A percentile compares a stretch with the other conserved stretches of the same genome.
These are phyloP conservation scores for Neurospora sublineolata DNA, from an alignment of 495 filamentous ascomycete species.

Conservation along the genomic window DNA sequence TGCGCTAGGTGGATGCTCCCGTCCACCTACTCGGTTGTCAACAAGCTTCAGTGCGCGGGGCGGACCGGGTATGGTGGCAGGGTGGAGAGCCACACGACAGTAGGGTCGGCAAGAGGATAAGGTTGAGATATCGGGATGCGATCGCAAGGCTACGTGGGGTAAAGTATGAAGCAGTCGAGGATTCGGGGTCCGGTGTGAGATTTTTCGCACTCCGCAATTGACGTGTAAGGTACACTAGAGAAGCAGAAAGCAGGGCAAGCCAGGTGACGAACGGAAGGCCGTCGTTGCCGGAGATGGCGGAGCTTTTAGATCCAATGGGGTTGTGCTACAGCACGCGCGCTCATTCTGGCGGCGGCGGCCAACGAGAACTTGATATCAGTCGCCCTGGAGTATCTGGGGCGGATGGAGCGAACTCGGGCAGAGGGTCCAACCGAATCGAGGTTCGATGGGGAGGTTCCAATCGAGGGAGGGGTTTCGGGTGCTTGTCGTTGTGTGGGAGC, in stretches of 20 bases:
- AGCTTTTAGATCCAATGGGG: neutral
- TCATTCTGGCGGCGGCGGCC: neutral
- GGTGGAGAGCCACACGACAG: neutral
- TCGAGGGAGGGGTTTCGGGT: neutral
- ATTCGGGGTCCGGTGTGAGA: neutral
- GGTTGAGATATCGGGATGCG: neutral
- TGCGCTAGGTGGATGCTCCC: neutral
- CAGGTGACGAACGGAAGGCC: neutral
- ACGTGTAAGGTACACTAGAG: neutral
- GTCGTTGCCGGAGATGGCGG: neutral
- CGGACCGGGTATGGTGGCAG: neutral
- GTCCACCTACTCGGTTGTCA: neutral
- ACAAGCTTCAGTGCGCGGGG: neutral
- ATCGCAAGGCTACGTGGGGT: neutral
- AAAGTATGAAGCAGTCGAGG: neutral
- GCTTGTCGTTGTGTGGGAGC: neutral
- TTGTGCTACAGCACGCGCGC: neutral
- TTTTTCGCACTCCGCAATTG: neutral
- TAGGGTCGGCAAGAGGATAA: neutral
- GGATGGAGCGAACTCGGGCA: neutral
- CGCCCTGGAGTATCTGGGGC: neutral
- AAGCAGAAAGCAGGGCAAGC: neutral
- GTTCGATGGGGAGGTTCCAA: neutral
- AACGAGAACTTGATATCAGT: neutral
- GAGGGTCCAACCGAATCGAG: neutral